A percentile compares a stretch with the other conserved stretches of the same genome.
These are phyloP conservation scores for Leucogyrophana mollusca DNA, from an alignment of 768 basidiomycete genomes.

Conservation along the genomic window DNA sequence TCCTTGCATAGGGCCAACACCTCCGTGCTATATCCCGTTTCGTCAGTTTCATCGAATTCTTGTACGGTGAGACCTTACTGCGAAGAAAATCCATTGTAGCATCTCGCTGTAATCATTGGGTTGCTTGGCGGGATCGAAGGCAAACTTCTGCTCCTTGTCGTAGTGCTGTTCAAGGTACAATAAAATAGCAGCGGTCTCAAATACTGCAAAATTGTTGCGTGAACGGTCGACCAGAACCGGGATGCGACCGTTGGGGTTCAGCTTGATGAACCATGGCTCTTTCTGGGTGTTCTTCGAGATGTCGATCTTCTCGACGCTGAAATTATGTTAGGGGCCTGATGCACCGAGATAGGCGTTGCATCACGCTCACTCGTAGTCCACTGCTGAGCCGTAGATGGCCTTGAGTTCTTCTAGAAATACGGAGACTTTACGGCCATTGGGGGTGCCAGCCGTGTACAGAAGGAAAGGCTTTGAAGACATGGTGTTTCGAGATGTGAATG, in stretches of 20 bases:
- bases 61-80: no score
- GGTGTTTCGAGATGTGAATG: background rate
- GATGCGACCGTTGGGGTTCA: slow-evolving; percentile 44
- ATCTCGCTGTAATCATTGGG: slow-evolving; percentile 36
- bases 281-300: slow-evolving; percentile 20
- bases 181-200: slow-evolving; percentile 47
- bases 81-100: slow-evolving; percentile 50
- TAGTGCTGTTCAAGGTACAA: slow-evolving; percentile 43
- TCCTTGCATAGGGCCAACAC: slow-evolving; percentile 39
- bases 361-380: slow-evolving; percentile 33
- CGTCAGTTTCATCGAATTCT: background rate
- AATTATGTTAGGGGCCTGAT: slow-evolving; percentile 10
- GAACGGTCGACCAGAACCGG: slow-evolving; percentile 33
- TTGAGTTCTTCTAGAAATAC: slow-evolving; percentile 63
- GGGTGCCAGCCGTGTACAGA: slow-evolving; percentile 54
- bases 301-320: slow-evolving; percentile 21
- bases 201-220: slow-evolving; percentile 30
- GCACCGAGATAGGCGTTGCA: background rate
- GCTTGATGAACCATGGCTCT: slow-evolving; percentile 34
- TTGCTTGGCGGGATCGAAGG: slow-evolving; percentile 31
- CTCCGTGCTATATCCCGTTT: slow-evolving; percentile 22
- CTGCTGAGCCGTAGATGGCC: slow-evolving; percentile 29
- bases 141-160: slow-evolving; percentile 41
- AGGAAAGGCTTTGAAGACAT: slow-evolving; percentile 38
- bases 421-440: slow-evolving; percentile 55